Evolutionary conservation across 495 filamentous ascomycete species (phyloP), one percentile per base, ranked within the genome.

Genomic region (Neurospora sp.): DNA sequence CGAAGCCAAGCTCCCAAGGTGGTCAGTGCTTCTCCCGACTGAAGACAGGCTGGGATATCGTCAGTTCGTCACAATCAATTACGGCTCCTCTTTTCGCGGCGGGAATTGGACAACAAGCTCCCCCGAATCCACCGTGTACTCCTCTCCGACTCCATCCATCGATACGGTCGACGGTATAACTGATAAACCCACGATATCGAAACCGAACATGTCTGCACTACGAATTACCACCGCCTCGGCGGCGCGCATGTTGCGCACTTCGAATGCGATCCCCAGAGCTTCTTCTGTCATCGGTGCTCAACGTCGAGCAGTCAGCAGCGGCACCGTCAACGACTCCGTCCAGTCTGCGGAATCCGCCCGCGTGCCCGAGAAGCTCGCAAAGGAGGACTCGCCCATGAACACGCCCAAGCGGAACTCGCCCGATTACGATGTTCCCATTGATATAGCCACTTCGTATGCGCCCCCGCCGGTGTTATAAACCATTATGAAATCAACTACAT

Each of bases 361-460:
- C 59, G 76, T 80, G 22, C 78, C 81, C 16, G 80, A 78, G 70
- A 73, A 74, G 68, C 70, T 65, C 12, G 22, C 74, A 61, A 74
- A 76, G 73, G 75, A 77, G 61, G 47, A 70, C n/a, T 77, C 80
- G 53, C 77, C 82, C 4, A 75, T 82, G 65, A 78, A 80, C 39
- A 75, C 78, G 39, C 78, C 76, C 68, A 71, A 79, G 71, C 85
- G 83, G 75, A 93, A 96, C 79, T 83, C 91, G 77, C 94, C 93
- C 69, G 90, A 96, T 76, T 97, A 94, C 79, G 85, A 89, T 75
- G 91, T 90, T 31, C 89, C 88, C 39, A 85, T 91, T 75, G 93
- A 97, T 78, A 90, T 92, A 76, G 90, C 88, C 68, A 94, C 92
- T 73, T 95, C 93, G 93, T 97, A 87, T 74, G 88, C 71, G 8